Percentiles rank a stretch among this genome's conserved stretches.
phyloP scores from a whole-genome alignment of 768 basidiomycete species.

The Roridomyces roridus region DNA sequence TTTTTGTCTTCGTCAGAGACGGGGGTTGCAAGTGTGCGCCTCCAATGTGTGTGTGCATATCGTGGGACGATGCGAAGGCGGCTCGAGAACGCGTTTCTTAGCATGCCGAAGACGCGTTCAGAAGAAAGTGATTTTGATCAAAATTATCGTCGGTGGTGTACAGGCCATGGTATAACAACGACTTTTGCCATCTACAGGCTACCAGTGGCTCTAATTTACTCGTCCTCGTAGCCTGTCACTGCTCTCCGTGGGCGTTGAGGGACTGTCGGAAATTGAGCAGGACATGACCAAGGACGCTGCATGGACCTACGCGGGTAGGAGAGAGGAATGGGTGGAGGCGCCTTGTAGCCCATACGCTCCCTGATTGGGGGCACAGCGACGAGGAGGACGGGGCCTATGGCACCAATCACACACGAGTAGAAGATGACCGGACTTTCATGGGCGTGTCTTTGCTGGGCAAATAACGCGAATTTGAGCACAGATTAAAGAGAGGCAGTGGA shows the following conservation, averaged over 20 bases:
- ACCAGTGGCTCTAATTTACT: background rate
- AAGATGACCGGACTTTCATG: constrained; percentile 93
- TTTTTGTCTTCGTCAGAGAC: constrained; percentile 18
- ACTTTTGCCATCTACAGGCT: no score
- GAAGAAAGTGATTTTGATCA: background rate
- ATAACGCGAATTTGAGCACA: constrained; percentile 18
- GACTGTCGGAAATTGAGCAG: background rate
- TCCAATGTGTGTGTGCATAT: background rate
- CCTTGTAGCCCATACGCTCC: constrained; percentile 71
- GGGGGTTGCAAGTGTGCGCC: constrained; percentile 15
- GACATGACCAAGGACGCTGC: background rate
- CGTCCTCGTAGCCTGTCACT: constrained; percentile 7
- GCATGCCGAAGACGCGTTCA: constrained; percentile 17
- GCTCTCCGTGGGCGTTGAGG: constrained; percentile 6
- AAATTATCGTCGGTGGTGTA: no score
- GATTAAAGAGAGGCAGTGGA: background rate
- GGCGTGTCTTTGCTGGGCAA: constrained; percentile 80
- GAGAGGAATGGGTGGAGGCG: constrained; percentile 72
- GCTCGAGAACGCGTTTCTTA: constrained; percentile 1
- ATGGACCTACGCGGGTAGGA: constrained; percentile 76
- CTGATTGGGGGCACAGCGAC: constrained; percentile 82
- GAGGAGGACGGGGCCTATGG: constrained; percentile 77
- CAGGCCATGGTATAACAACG: no score
- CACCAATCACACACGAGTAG: constrained; percentile 80
- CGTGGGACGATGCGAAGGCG: constrained; percentile 1